Conservation (phyloP, 2,329 filamentous ascomycete species). For the Pseudogymnoascus sp. region DNA sequence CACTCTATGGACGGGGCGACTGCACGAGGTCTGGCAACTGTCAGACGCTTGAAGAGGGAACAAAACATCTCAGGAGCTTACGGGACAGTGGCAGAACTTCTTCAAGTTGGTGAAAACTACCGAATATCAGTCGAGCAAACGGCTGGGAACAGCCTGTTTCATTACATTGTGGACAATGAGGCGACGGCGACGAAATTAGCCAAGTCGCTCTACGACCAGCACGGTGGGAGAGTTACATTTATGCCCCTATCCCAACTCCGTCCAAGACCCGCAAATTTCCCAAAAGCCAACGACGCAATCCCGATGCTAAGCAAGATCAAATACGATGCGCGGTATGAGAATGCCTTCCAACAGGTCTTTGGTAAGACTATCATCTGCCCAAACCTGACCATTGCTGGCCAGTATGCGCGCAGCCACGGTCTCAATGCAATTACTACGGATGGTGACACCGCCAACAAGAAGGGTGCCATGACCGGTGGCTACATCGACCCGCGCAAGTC, state of each 20-base stretch:
- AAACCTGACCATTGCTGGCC: slow-evolving; percentile 74
- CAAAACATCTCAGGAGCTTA: slow-evolving; percentile 78
- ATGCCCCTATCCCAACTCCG: slow-evolving; percentile 83
- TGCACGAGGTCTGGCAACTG: slow-evolving; percentile 74
- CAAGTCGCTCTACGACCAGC: slow-evolving; percentile 68
- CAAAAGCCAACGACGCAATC: slow-evolving; percentile 77
- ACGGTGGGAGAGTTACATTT: slow-evolving; percentile 82
- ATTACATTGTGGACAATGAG: slow-evolving; percentile 91
- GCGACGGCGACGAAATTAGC: slow-evolving; percentile 76
- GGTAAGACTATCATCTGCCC: slow-evolving; percentile 92
- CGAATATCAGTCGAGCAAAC: slow-evolving; percentile 86
- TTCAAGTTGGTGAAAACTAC: slow-evolving; percentile 77
- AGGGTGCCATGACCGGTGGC: slow-evolving; percentile 90
- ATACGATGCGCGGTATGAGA: slow-evolving; percentile 69
- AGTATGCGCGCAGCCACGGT: slow-evolving; percentile 86
- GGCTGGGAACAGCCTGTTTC: slow-evolving; percentile 85
- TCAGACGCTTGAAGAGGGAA: slow-evolving; percentile 73
- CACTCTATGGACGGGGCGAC: slow-evolving; percentile 87
- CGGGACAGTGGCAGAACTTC: slow-evolving; percentile 86
- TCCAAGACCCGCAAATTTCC: slow-evolving; percentile 63
- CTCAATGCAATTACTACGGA: slow-evolving; percentile 91
- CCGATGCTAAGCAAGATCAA: slow-evolving; percentile 78
- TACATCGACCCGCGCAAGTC: slow-evolving; percentile 83
- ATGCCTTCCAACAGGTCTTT: slow-evolving; percentile 89
- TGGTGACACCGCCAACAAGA: slow-evolving; percentile 89